phyloP scores from a whole-genome alignment of 1,139 yeast genomes.

The Suhomyces bribrorum region DNA sequence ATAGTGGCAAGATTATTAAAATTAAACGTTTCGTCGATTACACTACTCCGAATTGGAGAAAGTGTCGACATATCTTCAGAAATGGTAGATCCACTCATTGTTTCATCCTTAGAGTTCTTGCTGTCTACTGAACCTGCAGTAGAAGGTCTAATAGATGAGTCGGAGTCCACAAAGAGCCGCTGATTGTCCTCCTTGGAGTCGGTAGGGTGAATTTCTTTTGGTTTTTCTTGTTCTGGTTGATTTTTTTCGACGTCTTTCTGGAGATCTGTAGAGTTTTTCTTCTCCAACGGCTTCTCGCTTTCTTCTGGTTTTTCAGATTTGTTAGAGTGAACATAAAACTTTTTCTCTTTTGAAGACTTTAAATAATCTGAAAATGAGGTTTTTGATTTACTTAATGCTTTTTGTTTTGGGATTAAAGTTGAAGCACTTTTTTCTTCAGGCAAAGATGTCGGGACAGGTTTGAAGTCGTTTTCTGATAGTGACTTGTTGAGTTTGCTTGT shows the following conservation, averaged over 20 bases:
- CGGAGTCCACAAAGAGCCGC: not conserved
- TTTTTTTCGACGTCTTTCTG: not conserved
- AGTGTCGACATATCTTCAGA: conserved; percentile 23
- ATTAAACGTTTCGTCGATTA: conserved; percentile 17
- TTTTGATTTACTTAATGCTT: conserved; percentile 1
- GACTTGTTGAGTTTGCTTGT: too few relatives aligned
- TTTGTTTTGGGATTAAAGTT: not conserved
- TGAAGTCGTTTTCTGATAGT: too few relatives aligned
- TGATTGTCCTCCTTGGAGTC: not conserved
- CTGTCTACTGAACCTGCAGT: conserved; percentile 5
- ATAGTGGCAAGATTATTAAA: conserved; percentile 12
- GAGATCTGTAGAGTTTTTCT: not conserved
- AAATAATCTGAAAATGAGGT: conserved; percentile 20
- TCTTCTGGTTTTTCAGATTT: not conserved
- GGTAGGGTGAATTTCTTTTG: not conserved
- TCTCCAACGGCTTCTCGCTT: not conserved
- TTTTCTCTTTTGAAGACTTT: conserved; percentile 14
- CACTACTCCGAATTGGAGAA: conserved; percentile 25
- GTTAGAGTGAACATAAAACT: conserved; percentile 8
- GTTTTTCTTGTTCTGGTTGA: not conserved
- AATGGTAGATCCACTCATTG: not conserved
- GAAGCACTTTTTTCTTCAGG: conserved; percentile 1
- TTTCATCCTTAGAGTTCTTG: not conserved
- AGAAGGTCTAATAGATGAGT: not conserved
- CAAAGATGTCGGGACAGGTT: not conserved